Evolutionary conservation across 495 filamentous ascomycete genomes (phyloP), one percentile per base, ranked within the genome.

Genomic region (Penicillium riverlandense): DNA sequence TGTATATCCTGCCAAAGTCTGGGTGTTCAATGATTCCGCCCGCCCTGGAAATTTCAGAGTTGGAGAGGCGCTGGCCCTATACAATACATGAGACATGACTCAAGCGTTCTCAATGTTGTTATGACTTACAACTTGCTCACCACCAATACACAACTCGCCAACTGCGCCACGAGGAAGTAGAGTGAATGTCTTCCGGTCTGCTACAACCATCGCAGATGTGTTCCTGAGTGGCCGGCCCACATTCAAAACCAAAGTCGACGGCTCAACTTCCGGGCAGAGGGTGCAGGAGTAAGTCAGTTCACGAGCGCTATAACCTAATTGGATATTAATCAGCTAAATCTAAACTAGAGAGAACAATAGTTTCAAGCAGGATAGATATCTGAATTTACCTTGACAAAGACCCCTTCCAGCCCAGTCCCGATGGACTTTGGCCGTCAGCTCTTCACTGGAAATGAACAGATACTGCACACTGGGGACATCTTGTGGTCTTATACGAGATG

Each of bases 61-160:
- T 72, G 30, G 39, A 22, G 32, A 22, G 32, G n/a, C n/a, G 32
- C 32, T 11, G 9, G 32, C 32, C 32, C 32, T 12, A 11, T 34
- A 34, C 10, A 22, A 22, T 22, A 22, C 6, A 22, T 22, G 22
- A 22, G 22, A 22, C 22, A 6, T 22, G 22, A 22, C 22, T 22
- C 22, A 16, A 49, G 6, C 8, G 4, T 5, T 32, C 9, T 2
- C 11, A 29, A 14, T 6, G 1, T 39, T 8, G 9, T n/a, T 7
- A 16, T 34, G 37, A 39, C 62, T 48, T 47, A 70, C 82, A 29
- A 90, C 74, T 64, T 91, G 86, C 37, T 82, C 78, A 1, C 87
- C 88, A n/a, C 85, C 87, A 58, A 90, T 89, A 49, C 79, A 87
- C n/a, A 91, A 61, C 58, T 91, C 85, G 12, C 88, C 88, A 33